Evolutionary conservation across 768 basidiomycete genomes (phyloP), one percentile per base, ranked within the genome.

Genomic region (Imleria badia): DNA sequence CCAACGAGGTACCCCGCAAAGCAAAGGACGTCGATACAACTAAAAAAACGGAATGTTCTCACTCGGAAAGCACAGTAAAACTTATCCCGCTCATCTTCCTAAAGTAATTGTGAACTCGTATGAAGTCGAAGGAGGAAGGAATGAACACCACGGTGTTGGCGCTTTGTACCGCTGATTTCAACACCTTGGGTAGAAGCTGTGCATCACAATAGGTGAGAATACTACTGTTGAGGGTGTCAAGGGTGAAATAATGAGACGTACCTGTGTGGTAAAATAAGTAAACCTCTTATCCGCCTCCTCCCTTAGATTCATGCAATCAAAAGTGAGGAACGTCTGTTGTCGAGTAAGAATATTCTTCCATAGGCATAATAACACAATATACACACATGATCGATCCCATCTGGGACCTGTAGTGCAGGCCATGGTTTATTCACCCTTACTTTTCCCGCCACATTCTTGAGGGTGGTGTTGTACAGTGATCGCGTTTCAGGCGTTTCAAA

Each of bases 91-190:
- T 75, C 54, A 80, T 75, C 70, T 90, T 92, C 50, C 85, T 81
- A 74, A 98, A 85, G 72, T 91, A 78, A 55, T 94, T 94, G 55
- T 90, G 88, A 10, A 99, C 78, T 20, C 94, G 84, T 53, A 98
- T 91, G 67, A 95, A 98, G 73, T 98, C 97, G 68, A 96, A 95
- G 48, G 95, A 98, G 0, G 93, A 95, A 0, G 97, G 94, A 17
- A 99, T 76, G 68, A 98, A 91, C 59, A 98, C 79, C 47, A 87
- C 80, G 1, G 94, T 94, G 67, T 94, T 93, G 26, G 84, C 78
- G 60, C 94, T 92, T 72, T 92, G 90, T 6, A 98, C 92, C 0
- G 97, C 97, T 3, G 95, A 98, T 72, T 93, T 94, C 42, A 94
- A 75, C 22, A 97, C 74, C 15, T 78, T 66, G 9, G 97, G 94